Evolutionary conservation across 1,284 basidiomycete species (phyloP).

Genomic region (Singerocomus inundabilis): DNA sequence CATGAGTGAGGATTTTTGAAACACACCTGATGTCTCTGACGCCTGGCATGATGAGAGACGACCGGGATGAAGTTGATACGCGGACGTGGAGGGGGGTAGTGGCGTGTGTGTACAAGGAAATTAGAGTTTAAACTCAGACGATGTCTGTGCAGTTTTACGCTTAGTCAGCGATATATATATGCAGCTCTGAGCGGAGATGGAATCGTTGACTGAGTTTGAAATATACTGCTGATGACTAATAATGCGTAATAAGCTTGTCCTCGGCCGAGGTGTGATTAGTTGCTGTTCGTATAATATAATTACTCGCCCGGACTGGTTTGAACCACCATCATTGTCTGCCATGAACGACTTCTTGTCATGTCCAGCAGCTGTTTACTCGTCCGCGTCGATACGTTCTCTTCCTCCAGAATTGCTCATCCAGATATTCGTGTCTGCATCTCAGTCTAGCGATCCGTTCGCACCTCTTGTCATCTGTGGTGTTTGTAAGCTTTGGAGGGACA

Average conservation of each 20-base stretch:
- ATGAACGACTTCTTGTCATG: neutral
- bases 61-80: slow-evolving; percentile 31
- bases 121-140: slow-evolving; percentile 42
- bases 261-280: no score
- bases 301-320: neutral
- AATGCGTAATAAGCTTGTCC: no score
- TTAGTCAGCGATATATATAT: slow-evolving; percentile 38
- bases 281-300: no score
- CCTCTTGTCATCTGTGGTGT: slow-evolving; percentile 51
- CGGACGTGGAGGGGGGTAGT: slow-evolving; percentile 45
- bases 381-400: slow-evolving; percentile 32
- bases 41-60: slow-evolving; percentile 73
- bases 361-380: neutral
- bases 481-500: slow-evolving; percentile 52
- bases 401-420: slow-evolving; percentile 65
- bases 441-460: slow-evolving; percentile 41
- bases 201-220: no score
- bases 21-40: slow-evolving; percentile 87
- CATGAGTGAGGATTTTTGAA: neutral
- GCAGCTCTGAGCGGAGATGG: no score
- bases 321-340: neutral
- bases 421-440: slow-evolving; percentile 50
- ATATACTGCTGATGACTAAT: no score
- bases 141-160: slow-evolving; percentile 44
- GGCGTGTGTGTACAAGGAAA: slow-evolving; percentile 33